phyloP scores from a whole-genome alignment of 1,284 basidiomycete genomes.

The Melampsora abietis-canadensis region DNA sequence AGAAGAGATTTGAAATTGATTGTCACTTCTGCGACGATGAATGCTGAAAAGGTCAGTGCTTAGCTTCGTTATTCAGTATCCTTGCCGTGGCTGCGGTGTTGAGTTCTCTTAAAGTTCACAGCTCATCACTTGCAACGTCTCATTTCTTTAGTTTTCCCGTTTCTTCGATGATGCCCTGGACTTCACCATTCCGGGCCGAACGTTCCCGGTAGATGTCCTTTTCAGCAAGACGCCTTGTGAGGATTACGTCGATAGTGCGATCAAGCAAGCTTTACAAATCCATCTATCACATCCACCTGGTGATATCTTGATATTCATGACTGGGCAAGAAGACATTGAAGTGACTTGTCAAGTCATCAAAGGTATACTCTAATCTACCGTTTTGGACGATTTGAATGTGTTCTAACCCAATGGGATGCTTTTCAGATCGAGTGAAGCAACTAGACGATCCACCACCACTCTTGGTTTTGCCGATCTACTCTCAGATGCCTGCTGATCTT shows the following conservation, averaged over 20 bases:
- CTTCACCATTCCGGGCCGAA: slow-evolving; percentile 95
- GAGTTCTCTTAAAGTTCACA: not conserved
- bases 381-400: not conserved
- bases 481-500: slow-evolving; percentile 97
- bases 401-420: not conserved
- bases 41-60: slow-evolving; percentile 77
- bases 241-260: slow-evolving; percentile 95
- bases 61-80: not conserved
- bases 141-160: slow-evolving; percentile 68
- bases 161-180: slow-evolving; percentile 94
- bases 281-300: slow-evolving; percentile 90
- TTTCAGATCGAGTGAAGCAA: slow-evolving; percentile 77
- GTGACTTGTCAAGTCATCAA: slow-evolving; percentile 84
- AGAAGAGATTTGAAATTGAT: slow-evolving; percentile 90
- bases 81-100: too few relatives aligned
- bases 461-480: slow-evolving; percentile 92
- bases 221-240: slow-evolving; percentile 96
- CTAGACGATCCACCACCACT: slow-evolving; percentile 82
- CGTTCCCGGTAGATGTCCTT: slow-evolving; percentile 95
- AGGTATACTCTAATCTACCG: slow-evolving; percentile 58
- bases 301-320: slow-evolving; percentile 98
- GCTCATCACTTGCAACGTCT: not conserved
- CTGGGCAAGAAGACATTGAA: slow-evolving; percentile 99
- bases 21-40: slow-evolving; percentile 98
- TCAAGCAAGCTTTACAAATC: slow-evolving; percentile 95